Percentiles rank a stretch among this genome's conserved stretches.
Conservation (phyloP, 371 early-diverging fungal genomes). For the Mycotypha africana region DNA sequence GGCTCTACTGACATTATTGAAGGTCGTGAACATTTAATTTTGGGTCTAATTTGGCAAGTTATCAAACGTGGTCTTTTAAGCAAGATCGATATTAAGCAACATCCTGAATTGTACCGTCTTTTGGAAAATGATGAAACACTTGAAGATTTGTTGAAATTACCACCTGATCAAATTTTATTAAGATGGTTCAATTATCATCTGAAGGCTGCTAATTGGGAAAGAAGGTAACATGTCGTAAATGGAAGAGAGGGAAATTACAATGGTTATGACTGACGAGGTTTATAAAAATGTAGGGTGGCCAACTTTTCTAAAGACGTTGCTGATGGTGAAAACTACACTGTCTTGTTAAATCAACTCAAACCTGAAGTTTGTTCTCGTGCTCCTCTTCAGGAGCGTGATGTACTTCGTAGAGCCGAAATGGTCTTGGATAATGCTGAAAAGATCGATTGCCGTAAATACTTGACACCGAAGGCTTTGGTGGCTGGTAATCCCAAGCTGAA, state of each 20-base stretch:
- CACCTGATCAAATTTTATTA: conserved; percentile 87
- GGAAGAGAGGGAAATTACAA: neutral
- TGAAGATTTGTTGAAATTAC: conserved; percentile 81
- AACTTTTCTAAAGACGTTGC: conserved; percentile 92
- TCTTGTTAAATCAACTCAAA: conserved; percentile 88
- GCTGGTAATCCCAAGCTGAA: conserved; percentile 95
- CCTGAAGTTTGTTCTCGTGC: conserved; percentile 77
- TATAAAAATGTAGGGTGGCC: conserved; percentile 46
- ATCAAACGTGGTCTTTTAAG: conserved; percentile 90
- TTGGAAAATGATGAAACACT: conserved; percentile 84
- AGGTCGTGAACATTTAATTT: conserved; percentile 84
- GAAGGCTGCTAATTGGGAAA: conserved; percentile 79
- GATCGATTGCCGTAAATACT: conserved; percentile 89
- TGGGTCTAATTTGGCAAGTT: conserved; percentile 95
- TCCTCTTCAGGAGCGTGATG: conserved; percentile 77
- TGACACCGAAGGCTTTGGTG: conserved; percentile 88
- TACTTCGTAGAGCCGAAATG: conserved; percentile 79
- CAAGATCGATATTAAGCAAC: conserved; percentile 89
- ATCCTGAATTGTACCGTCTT: conserved; percentile 91
- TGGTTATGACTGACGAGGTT: neutral
- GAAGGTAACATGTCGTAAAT: conserved; percentile 50
- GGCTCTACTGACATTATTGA: conserved; percentile 89
- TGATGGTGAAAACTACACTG: conserved; percentile 93
- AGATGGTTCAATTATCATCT: conserved; percentile 96
- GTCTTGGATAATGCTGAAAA: conserved; percentile 88